A percentile compares a stretch with the other conserved stretches of the same genome.
Conservation (phyloP, 805 yeast genomes). For the Cyberlindnera galapagoensis region DNA sequence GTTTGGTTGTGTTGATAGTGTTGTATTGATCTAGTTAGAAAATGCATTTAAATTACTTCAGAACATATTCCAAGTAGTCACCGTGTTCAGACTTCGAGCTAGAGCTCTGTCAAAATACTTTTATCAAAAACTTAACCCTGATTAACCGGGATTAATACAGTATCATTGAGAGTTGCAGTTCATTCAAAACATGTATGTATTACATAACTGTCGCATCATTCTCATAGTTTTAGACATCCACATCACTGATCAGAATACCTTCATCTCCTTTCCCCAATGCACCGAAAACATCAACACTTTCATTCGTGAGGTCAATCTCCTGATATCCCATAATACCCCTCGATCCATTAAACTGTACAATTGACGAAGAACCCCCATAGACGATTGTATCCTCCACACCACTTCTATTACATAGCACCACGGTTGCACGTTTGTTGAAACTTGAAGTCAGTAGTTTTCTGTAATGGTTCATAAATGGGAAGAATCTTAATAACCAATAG, state of each 20-base stretch:
- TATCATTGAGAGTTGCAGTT: too few relatives aligned
- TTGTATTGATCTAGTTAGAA: conserved; percentile 36
- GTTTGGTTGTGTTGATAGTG: conserved; percentile 91
- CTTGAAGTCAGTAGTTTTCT: conserved; percentile 5
- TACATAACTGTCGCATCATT: too few relatives aligned
- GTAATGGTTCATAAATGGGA: conserved; percentile 47
- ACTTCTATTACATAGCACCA: conserved; percentile 61
- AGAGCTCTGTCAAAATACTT: too few relatives aligned
- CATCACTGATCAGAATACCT: conserved; percentile 57
- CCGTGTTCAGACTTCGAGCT: too few relatives aligned
- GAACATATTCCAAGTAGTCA: too few relatives aligned
- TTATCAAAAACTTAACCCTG: too few relatives aligned
- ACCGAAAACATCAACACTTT: conserved; percentile 49
- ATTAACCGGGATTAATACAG: too few relatives aligned
- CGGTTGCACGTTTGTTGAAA: conserved; percentile 23
- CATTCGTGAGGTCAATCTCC: conserved; percentile 34
- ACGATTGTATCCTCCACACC: conserved; percentile 69
- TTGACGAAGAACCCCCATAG: conserved; percentile 61
- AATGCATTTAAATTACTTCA: background rate
- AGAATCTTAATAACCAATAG: conserved; percentile 71
- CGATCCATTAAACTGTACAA: conserved; percentile 46
- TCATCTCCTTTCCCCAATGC: conserved; percentile 57
- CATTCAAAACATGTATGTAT: background rate
- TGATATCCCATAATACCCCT: conserved; percentile 20
- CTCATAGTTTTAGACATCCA: conserved; percentile 27